Evolutionary conservation across 768 basidiomycete genomes (phyloP).

Genomic region (Boletus eberwhitei): DNA sequence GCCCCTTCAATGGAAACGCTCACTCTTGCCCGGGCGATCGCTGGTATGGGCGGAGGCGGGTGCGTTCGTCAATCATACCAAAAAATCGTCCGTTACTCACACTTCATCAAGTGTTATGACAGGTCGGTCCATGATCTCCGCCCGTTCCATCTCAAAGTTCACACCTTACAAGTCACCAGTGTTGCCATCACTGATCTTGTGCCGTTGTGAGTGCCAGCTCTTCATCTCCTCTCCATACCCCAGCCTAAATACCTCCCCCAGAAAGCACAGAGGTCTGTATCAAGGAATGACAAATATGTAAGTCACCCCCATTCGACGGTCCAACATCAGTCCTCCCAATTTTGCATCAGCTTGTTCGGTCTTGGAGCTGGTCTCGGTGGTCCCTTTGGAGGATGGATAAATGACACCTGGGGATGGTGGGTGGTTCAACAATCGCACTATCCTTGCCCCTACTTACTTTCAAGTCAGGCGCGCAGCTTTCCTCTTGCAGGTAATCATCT

Average conservation of each 20-base stretch:
- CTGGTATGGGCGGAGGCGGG: slow-evolving; percentile 93
- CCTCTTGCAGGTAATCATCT: slow-evolving; percentile 64
- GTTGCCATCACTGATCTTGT: slow-evolving; percentile 87
- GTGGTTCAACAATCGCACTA: slow-evolving; percentile 21
- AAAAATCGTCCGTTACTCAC: slow-evolving; percentile 4
- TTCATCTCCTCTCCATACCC: slow-evolving; percentile 1
- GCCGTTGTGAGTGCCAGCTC: slow-evolving; percentile 58
- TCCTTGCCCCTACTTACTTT: slow-evolving; percentile 6
- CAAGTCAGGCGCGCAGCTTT: slow-evolving; percentile 76
- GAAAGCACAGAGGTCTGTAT: slow-evolving; percentile 83
- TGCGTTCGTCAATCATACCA: slow-evolving; percentile 37
- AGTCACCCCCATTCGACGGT: slow-evolving; percentile 19
- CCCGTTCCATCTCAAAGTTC: slow-evolving; percentile 11
- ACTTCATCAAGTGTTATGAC: slow-evolving; percentile 70
- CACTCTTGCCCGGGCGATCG: slow-evolving; percentile 77
- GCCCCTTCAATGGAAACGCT: slow-evolving; percentile 83
- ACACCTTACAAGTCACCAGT: slow-evolving; percentile 59
- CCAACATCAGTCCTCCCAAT: slow-evolving; percentile 8
- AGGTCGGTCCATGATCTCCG: slow-evolving; percentile 41
- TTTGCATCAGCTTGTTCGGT: slow-evolving; percentile 64
- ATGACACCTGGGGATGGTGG: slow-evolving; percentile 83
- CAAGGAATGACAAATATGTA: slow-evolving; percentile 92
- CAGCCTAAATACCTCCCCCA: slow-evolving; percentile 27
- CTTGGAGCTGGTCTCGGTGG: slow-evolving; percentile 79
- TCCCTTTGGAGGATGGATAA: slow-evolving; percentile 80